A percentile compares a stretch with the other conserved stretches of the same genome.
phyloP scores from a whole-genome alignment of 2,329 filamentous ascomycete species.

The Juglanconis sp. region DNA sequence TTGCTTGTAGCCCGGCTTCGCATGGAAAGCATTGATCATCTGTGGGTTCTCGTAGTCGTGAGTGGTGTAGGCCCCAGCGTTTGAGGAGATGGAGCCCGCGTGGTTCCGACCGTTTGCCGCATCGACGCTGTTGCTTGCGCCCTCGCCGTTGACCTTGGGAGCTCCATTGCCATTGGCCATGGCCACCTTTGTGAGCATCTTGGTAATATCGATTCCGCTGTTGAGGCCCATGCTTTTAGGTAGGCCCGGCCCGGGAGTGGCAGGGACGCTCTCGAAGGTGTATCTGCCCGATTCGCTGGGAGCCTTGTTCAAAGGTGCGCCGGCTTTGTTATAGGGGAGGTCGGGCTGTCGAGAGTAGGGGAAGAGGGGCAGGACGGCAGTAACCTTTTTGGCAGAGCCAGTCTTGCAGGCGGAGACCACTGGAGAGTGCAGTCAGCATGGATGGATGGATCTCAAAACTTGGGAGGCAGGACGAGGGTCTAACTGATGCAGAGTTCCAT shows the following conservation, averaged over 20 bases:
- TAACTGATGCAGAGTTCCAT: slow-evolving; percentile 98
- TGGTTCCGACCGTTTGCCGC: slow-evolving; percentile 35
- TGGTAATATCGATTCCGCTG: slow-evolving; percentile 71
- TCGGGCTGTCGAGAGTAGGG: slow-evolving; percentile 96
- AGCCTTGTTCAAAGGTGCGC: slow-evolving; percentile 78
- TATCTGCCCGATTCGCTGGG: slow-evolving; percentile 55
- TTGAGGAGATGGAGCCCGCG: slow-evolving; percentile 38
- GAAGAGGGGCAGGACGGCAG: slow-evolving; percentile 90
- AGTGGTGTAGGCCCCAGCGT: slow-evolving; percentile 51
- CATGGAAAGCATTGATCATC: slow-evolving; percentile 59
- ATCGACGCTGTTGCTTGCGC: slow-evolving; percentile 29
- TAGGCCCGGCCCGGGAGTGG: slow-evolving; percentile 74
- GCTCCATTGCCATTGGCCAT: slow-evolving; percentile 47
- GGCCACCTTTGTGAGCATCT: slow-evolving; percentile 67
- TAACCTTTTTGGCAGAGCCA: slow-evolving; percentile 87
- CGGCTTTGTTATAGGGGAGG: slow-evolving; percentile 92
- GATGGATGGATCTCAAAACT: not conserved
- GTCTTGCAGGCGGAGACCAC: slow-evolving; percentile 95
- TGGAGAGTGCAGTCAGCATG: slow-evolving; percentile 48
- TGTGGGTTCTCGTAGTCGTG: slow-evolving; percentile 63
- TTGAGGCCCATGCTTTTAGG: slow-evolving; percentile 62
- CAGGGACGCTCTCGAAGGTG: slow-evolving; percentile 89
- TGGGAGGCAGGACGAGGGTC: slow-evolving; percentile 30
- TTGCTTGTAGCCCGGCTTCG: slow-evolving; percentile 92
- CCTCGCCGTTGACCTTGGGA: slow-evolving; percentile 33